Base-by-base conservation (phyloP, 1,284 basidiomycete genomes). In the Marasmius fiardii region DNA sequence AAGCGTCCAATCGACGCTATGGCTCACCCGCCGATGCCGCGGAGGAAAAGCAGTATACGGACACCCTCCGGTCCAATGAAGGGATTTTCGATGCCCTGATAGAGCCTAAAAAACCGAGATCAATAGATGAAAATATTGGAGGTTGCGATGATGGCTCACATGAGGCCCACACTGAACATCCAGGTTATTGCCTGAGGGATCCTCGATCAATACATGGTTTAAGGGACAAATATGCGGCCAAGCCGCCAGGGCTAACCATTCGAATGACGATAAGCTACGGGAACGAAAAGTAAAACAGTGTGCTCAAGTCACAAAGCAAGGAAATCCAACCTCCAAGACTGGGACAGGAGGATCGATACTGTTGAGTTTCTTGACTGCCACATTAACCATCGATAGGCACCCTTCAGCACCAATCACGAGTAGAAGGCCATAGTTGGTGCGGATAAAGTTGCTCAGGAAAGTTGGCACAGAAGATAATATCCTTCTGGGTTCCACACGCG, bases 321-420 rank as follows among this genome's bases (percentile, higher is more conserved):
- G n/a, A 31, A 28, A 8, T 20, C 12, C 26, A 24, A 41, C 84
- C 76, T 88, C 77, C 16, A 85, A 67, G 5, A 80, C 71, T 6
- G 81, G 77, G 6, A 86, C 78, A 0, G 82, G 84, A 8, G 80
- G 75, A 58, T 86, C 81, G 11, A 85, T 70, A 26, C 69, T 71
- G 62, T 83, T 81, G 60, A 89, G 66, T 53, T 75, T 74, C 69
- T 89, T 88, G 55, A 86, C 86, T 20, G 75, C 73, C 1, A 83
- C 74, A 56, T 82, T 82, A 78, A 85, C 84, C 24, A 78, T 62
- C 6, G 85, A 78, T 53, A 86, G 83, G 67, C 88, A 87, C 14
- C 78, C 73, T 65, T 88, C 83, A 11, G 85, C 72, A 1, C 72
- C 69, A 18, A 80, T 79, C 26, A 90, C 77, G 28, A 88, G 71